Percentiles rank a stretch among this genome's conserved stretches.
Evolutionary conservation across 2,329 filamentous ascomycete genomes (phyloP).

Genomic region (Remersonia thermophila): DNA sequence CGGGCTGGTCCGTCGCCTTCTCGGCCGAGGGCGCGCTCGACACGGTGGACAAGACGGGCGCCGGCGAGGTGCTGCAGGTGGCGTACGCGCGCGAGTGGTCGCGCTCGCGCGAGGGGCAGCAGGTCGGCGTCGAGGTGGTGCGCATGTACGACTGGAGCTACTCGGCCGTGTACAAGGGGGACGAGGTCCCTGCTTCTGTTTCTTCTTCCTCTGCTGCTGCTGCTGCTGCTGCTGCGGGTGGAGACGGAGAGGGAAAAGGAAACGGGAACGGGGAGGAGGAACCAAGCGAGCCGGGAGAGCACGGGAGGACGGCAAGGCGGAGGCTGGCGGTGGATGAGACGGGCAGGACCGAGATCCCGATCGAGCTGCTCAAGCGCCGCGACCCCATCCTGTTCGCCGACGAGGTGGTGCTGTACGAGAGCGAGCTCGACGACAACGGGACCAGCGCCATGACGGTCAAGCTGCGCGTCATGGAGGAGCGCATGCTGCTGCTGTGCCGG

Average conservation of each 20-base stretch:
- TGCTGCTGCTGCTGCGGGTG: too few species aligned
- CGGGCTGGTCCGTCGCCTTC: constrained; percentile 71
- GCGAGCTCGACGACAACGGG: constrained; percentile 94
- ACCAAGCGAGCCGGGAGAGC: too few species aligned
- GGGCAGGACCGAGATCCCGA: constrained; percentile 45
- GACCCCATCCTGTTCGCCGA: constrained; percentile 97
- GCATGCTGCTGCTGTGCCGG: constrained; percentile 71
- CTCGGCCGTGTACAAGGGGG: constrained; percentile 71
- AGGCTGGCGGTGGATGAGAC: background rate
- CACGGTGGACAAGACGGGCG: constrained; percentile 84
- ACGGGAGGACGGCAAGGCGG: constrained; percentile 3
- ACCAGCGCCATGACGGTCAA: constrained; percentile 86
- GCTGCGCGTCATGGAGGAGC: constrained; percentile 79
- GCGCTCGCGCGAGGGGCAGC: constrained; percentile 55
- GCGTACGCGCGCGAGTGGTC: constrained; percentile 84
- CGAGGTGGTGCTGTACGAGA: constrained; percentile 91
- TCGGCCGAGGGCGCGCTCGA: constrained; percentile 80
- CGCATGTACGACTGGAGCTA: constrained; percentile 99
- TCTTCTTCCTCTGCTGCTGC: background rate
- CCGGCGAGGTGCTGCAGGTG: constrained; percentile 73
- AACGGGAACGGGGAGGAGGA: constrained; percentile 30
- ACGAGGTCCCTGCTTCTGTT: constrained; percentile 1
- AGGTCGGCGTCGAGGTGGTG: constrained; percentile 83
- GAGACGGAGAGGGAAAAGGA: background rate
- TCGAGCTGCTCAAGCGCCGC: constrained; percentile 73